A percentile compares a stretch with the other conserved stretches of the same genome.
phyloP scores from a whole-genome alignment of 2,329 filamentous ascomycete genomes.

The Botrytis squamosa region DNA sequence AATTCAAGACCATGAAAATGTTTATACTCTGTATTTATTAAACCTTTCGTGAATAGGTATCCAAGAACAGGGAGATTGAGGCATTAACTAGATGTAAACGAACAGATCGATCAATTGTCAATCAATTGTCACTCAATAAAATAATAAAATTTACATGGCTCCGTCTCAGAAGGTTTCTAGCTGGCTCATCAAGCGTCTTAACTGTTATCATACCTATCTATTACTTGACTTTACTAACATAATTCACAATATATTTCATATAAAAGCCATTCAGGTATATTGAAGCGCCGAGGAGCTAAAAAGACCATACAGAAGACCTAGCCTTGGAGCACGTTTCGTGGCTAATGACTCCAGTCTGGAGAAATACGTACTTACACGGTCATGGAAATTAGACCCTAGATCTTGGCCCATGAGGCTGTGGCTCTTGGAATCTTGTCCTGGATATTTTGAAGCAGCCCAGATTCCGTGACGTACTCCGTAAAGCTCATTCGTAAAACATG shows the following conservation, averaged over 20 bases:
- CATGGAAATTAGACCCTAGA: not conserved
- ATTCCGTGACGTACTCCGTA: constrained; percentile 1
- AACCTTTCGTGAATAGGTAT: not conserved
- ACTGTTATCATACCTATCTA: not conserved
- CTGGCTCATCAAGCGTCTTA: not conserved
- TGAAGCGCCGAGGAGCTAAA: not conserved
- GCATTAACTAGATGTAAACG: not conserved
- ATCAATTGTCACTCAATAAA: not conserved
- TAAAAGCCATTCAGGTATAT: not conserved
- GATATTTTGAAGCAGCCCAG: not conserved
- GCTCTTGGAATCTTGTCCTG: constrained; percentile 3
- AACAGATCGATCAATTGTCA: not conserved
- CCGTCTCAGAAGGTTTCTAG: not conserved
- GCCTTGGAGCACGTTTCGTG: constrained; percentile 15
- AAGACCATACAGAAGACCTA: not conserved
- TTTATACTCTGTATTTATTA: not conserved
- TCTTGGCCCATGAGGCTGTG: constrained; percentile 15
- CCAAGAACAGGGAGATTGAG: not conserved
- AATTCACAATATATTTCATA: not conserved
- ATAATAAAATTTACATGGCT: not conserved
- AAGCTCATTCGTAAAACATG: not conserved
- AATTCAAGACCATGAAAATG: not conserved
- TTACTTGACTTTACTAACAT: not conserved
- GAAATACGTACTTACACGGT: constrained; percentile 8
- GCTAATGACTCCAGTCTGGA: constrained; percentile 11